Evolutionary conservation across 2,329 filamentous ascomycete species (phyloP).

Genomic region (Colletotrichum tamarilloi): DNA sequence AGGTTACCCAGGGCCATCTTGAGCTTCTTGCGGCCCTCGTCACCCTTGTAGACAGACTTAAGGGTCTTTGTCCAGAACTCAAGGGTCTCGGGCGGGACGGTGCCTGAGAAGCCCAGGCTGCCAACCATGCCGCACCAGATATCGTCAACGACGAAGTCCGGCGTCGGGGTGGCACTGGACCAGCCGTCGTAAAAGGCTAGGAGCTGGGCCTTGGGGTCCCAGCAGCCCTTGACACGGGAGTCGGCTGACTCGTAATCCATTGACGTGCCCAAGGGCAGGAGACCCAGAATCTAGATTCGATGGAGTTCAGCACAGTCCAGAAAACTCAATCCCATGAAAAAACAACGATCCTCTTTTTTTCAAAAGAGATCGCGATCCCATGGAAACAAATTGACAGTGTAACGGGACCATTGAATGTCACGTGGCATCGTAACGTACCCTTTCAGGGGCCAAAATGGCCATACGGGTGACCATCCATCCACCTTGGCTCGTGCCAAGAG

Average conservation of each 20-base stretch:
- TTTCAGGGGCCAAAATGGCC: constrained; percentile 61
- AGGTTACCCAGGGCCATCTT: constrained; percentile 58
- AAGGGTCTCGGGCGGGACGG: constrained; percentile 48
- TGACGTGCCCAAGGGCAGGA: constrained; percentile 61
- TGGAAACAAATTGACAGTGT: background rate
- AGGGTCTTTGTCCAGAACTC: constrained; percentile 59
- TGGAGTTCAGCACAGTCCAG: background rate
- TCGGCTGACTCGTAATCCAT: constrained; percentile 64
- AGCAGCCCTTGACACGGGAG: constrained; percentile 59
- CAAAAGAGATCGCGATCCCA: background rate
- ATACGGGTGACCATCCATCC: constrained; percentile 63
- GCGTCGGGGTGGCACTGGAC: constrained; percentile 50
- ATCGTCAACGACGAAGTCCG: constrained; percentile 59
- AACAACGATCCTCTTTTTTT: background rate
- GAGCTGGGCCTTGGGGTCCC: constrained; percentile 58
- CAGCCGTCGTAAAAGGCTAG: constrained; percentile 55
- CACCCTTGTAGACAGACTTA: constrained; percentile 58
- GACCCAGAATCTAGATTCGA: constrained; percentile 54
- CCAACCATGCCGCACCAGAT: constrained; percentile 58
- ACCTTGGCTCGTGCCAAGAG: constrained; percentile 63
- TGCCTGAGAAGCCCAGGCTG: constrained; percentile 57
- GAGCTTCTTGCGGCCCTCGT: constrained; percentile 61
- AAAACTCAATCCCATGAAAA: too few relatives aligned
- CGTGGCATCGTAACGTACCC: constrained; percentile 45
- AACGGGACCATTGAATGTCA: background rate